phyloP scores from a whole-genome alignment of 208 protist species.

The Acanthamoeba triangularis region DNA sequence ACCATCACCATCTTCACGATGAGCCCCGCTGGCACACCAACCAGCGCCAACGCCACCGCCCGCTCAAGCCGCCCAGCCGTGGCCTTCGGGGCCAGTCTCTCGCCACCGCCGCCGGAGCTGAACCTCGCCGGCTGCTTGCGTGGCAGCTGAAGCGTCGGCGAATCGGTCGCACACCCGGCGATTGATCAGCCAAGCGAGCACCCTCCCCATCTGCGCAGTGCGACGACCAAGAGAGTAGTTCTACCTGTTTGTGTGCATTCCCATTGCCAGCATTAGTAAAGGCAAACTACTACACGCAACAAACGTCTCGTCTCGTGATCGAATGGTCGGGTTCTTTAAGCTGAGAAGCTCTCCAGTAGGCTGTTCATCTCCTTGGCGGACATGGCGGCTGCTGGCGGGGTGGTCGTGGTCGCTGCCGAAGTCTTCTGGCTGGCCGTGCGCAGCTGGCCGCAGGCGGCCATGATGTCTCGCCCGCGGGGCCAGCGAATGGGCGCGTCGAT shows the following conservation, averaged over 20 bases:
- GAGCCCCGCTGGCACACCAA: not conserved
- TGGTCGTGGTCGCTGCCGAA: not conserved
- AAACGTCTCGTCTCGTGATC: too few relatives aligned
- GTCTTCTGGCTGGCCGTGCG: constrained; percentile 14
- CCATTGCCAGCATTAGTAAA: too few relatives aligned
- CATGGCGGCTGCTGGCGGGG: not conserved
- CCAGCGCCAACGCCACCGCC: not conserved
- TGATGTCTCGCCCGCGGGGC: constrained; percentile 65
- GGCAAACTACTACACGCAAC: too few relatives aligned
- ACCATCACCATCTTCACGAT: not conserved
- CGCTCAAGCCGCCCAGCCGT: not conserved
- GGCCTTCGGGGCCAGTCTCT: not conserved
- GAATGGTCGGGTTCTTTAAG: too few relatives aligned
- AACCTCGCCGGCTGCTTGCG: not conserved
- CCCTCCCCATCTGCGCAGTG: too few relatives aligned
- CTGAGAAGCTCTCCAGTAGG: constrained; percentile 17
- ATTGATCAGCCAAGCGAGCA: not conserved
- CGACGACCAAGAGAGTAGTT: too few relatives aligned
- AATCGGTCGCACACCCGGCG: not conserved
- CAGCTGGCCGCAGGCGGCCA: constrained; percentile 67
- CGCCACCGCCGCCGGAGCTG: too few relatives aligned
- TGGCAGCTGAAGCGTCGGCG: not conserved
- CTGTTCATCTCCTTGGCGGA: not conserved
- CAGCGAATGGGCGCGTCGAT: constrained; percentile 66
- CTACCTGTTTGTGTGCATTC: too few relatives aligned